Base-by-base conservation (phyloP, 106 monocot genomes). In the Dendrobium huoshanense region DNA sequence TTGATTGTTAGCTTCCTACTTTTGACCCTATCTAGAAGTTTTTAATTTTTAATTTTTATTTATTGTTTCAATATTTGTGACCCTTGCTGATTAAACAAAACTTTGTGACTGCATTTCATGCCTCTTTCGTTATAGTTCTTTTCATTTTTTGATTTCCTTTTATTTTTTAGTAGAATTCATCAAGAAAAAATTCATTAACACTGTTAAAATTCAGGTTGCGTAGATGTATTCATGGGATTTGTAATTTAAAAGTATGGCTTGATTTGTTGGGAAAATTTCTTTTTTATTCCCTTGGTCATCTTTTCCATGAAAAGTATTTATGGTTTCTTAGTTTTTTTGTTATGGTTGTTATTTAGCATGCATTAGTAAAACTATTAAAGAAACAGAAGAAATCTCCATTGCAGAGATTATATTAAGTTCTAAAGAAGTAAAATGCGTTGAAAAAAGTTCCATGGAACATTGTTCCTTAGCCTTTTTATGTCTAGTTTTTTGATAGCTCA, bases 201-300 rank as follows among this genome's bases (percentile, higher is more conserved):
- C 15, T 70, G 70, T 11, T 70, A 70, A 70, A 65, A 37, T 70
- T 70, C 4, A 16, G 70, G 70, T 70, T 70, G 70, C 13, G 70
- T 33, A 65, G 64, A 9, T 70, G 37, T 31, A 31, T 70, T 33
- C 11, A 33, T 70, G 2, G 0, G 13, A 16, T 4, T 70, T 70
- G 37, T 70, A 70, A 70, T 70, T 29, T 70, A 17, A 70, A 70
- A 37, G 13, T 13, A 70, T 37, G 16, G 33, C 37, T 33, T 37
- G 10, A 70, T 37, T 70, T 37, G 16, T 70, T 29, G 22, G 61
- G 22, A 68, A 68, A 29, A 13, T 37, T 29, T 33, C 8, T 16
- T 70, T 64, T 37, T 70, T 70, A 31, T 16, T 70, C 29, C 70
- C 33, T 33, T 70, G 4, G 70, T 37, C 37, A 37, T 33, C 33